Base-by-base conservation (phyloP, 305 asterid genomes). In the Rubia balearica region DNA sequence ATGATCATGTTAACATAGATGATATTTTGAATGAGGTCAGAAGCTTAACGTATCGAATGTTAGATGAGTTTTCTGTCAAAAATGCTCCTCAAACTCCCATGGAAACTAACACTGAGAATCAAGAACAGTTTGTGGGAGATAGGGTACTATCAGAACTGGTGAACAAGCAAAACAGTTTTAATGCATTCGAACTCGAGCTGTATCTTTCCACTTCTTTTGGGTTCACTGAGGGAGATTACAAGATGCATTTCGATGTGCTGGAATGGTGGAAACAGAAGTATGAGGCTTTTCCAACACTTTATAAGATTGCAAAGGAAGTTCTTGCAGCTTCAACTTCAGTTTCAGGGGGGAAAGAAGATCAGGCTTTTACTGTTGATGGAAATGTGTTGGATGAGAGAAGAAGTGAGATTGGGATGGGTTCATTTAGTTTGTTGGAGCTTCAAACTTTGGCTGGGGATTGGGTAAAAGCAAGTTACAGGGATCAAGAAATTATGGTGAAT, bases 391-490 rank as follows among this genome's bases (percentile, higher is more conserved):
- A 60, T 30, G 38, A 24, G 40, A 12, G 65, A 57, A 57, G 63
- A 57, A 19, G 13, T 57, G 22, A 5, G 24, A 2, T 51, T 21
- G 36, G 63, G 3, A 19, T n/a, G 4, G 2, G 5, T 24, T 7
- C 63, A 21, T 9, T 0, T n/a, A 10, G 6, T 4, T 10, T 21
- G 5, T 3, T 60, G 38, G 16, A 60, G 38, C 7, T 60, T 60
- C 65, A 60, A 60, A 24, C 17, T 7, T 12, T 21, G 38, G 41
- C 17, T 10, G 65, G 65, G 36, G 65, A 60, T 60, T 60, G 65
- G 65, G 38, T 60, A 7, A 60, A 60, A 60, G 65, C 65, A 60
- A 60, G 40, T 60, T 27, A 22, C 38, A 60, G 41, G 8, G 65
- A 22, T 60, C 65, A 60, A 24, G 65, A 60, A 60, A 27, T 60